Percentiles rank a stretch among this genome's conserved stretches.
These are phyloP conservation scores for Lepiota subincarnata DNA, from an alignment of 768 basidiomycete genomes.

Conservation along the genomic window DNA sequence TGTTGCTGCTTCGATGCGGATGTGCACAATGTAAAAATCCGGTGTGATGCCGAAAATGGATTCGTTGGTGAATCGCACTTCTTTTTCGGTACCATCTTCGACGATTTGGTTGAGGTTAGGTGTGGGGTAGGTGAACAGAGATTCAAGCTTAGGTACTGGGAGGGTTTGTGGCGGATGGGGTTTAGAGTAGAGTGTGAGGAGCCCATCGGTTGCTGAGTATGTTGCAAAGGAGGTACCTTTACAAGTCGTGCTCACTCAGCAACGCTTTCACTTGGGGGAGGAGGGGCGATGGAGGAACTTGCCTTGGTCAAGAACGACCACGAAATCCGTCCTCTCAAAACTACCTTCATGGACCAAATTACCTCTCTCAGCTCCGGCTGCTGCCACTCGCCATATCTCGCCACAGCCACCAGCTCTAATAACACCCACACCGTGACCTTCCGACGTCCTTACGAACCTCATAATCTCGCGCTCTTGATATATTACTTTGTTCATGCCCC, in stretches of 20 bases:
- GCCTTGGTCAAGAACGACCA: conserved; percentile 72
- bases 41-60: conserved; percentile 64
- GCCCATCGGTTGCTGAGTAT: conserved; percentile 55
- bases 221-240: conserved; percentile 9
- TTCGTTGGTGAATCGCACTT: conserved; percentile 29
- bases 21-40: conserved; percentile 55
- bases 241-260: not conserved
- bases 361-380: conserved; percentile 35
- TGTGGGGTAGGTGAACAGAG: conserved; percentile 66
- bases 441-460: conserved; percentile 72
- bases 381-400: conserved; percentile 58
- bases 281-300: conserved; percentile 15
- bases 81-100: not conserved
- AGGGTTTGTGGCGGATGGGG: conserved; percentile 32
- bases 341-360: conserved; percentile 39
- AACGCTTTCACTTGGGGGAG: not conserved
- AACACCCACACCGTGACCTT: conserved; percentile 71
- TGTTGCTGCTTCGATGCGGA: conserved; percentile 38
- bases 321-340: conserved; percentile 57
- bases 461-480: conserved; percentile 51
- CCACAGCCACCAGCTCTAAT: conserved; percentile 53
- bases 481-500: conserved; percentile 32
- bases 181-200: conserved; percentile 55
- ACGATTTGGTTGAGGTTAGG: conserved; percentile 20
- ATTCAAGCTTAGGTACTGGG: conserved; percentile 47